Conservation (phyloP, 2,329 filamentous ascomycete species). For the Hypomyces rosellus region DNA sequence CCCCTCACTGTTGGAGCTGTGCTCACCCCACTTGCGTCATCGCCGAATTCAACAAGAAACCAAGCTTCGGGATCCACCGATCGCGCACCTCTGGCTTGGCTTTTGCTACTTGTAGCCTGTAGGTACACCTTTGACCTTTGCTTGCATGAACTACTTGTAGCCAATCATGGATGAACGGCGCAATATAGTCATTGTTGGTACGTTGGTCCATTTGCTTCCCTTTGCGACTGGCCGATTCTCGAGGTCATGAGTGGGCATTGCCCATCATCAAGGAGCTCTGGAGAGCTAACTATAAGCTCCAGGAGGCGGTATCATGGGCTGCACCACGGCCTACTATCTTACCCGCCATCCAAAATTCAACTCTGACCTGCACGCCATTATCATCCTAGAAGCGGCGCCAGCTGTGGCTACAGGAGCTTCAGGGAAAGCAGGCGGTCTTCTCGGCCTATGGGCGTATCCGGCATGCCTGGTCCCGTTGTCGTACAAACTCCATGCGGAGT, state of each 20-base stretch:
- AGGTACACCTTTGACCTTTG: too few relatives aligned
- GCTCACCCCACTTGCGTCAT: too few relatives aligned
- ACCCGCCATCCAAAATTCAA: conserved; percentile 80
- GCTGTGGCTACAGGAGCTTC: conserved; percentile 85
- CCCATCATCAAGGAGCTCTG: neutral
- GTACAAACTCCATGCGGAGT: conserved; percentile 73
- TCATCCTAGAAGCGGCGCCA: conserved; percentile 76
- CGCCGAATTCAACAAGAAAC: too few relatives aligned
- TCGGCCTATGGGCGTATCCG: conserved; percentile 90
- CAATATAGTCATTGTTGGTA: conserved; percentile 47
- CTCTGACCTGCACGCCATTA: conserved; percentile 67
- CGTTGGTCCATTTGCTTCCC: conserved; percentile 14
- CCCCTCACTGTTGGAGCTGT: neutral
- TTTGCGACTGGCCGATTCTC: neutral
- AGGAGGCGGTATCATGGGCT: conserved; percentile 92
- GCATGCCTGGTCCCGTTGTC: conserved; percentile 76
- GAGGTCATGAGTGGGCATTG: neutral
- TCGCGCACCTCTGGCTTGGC: too few relatives aligned
- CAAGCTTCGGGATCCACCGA: too few relatives aligned
- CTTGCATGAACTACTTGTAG: neutral
- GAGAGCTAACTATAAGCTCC: conserved; percentile 5
- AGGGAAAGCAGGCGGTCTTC: conserved; percentile 86
- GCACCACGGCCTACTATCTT: conserved; percentile 84
- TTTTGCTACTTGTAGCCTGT: conserved; percentile 29
- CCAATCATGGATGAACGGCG: conserved; percentile 29